Percentiles rank a stretch among this genome's conserved stretches.
Evolutionary conservation across 2,329 filamentous ascomycete species (phyloP).

Genomic region (Exophiala sp.): DNA sequence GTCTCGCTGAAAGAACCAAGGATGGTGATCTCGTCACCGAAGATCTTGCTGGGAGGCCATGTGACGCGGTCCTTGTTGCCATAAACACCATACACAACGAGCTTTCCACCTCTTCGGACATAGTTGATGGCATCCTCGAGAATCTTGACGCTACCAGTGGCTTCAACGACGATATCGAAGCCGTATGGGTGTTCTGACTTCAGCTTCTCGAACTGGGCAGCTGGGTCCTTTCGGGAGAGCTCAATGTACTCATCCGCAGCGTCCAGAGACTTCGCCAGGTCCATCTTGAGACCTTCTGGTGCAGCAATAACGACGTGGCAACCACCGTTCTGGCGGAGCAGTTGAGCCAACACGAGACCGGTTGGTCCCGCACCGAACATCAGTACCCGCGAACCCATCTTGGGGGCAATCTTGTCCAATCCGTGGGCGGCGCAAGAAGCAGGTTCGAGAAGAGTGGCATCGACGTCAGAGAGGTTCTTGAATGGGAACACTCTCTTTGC

Average conservation of each 20-base stretch:
- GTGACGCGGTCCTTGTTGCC: conserved; percentile 59
- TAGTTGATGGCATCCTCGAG: conserved; percentile 70
- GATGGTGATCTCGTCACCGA: conserved; percentile 65
- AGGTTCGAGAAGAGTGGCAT: conserved; percentile 67
- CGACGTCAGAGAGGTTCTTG: conserved; percentile 63
- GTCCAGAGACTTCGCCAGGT: conserved; percentile 54
- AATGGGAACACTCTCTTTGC: conserved; percentile 62
- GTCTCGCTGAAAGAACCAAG: conserved; percentile 71
- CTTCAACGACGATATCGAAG: conserved; percentile 70
- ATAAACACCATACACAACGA: conserved; percentile 72
- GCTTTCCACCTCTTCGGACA: conserved; percentile 66
- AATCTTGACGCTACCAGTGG: conserved; percentile 65
- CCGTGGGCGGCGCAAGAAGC: conserved; percentile 67
- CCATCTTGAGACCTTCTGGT: conserved; percentile 66
- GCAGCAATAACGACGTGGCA: conserved; percentile 69
- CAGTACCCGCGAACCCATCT: conserved; percentile 61
- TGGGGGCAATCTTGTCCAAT: conserved; percentile 53
- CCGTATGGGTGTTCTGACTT: conserved; percentile 66
- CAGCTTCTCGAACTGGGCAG: conserved; percentile 59
- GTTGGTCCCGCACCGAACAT: conserved; percentile 67
- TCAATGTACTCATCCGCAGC: conserved; percentile 49
- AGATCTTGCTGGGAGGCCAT: conserved; percentile 71
- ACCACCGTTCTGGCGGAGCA: conserved; percentile 63
- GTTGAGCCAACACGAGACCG: conserved; percentile 62
- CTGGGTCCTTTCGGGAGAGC: conserved; percentile 49